These are phyloP conservation scores for Torulaspora franciscae DNA, from an alignment of 805 yeast species.

Conservation along the genomic window DNA sequence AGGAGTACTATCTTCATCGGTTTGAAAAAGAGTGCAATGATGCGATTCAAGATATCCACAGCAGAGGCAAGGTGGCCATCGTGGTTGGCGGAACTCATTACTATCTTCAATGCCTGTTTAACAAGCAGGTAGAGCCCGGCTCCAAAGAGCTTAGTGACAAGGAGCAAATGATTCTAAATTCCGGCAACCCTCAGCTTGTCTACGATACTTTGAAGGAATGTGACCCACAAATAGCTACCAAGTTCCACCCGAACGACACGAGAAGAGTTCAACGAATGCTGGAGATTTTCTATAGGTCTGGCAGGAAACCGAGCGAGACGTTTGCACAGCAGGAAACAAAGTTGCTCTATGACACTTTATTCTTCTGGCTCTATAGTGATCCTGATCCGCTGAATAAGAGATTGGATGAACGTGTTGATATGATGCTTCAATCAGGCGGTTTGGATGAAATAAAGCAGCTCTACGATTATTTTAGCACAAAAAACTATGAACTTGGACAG, in stretches of 20 bases:
- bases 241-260: constrained; percentile 88
- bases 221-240: constrained; percentile 71
- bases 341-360: constrained; percentile 55
- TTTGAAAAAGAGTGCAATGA: constrained; percentile 67
- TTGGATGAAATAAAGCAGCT: constrained; percentile 61
- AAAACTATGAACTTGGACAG: constrained; percentile 36
- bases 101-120: constrained; percentile 74
- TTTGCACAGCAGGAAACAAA: constrained; percentile 60
- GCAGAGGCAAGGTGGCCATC: constrained; percentile 71
- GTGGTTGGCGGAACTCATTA: constrained; percentile 96
- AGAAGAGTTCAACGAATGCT: constrained; percentile 75
- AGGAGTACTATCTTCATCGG: constrained; percentile 74
- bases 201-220: constrained; percentile 44
- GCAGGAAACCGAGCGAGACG: constrained; percentile 61
- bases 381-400: constrained; percentile 52
- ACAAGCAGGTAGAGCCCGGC: constrained; percentile 42
- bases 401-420: constrained; percentile 75
- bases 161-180: constrained; percentile 45
- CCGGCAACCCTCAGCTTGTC: constrained; percentile 35
- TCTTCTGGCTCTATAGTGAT: constrained; percentile 80
- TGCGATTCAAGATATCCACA: constrained; percentile 59
- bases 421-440: constrained; percentile 71
- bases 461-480: constrained; percentile 40
- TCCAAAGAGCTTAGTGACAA: constrained; percentile 24
- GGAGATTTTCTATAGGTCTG: constrained; percentile 69